phyloP scores from a whole-genome alignment of 352 stramenopile genomes.

The Phytophthora uliginosa region DNA sequence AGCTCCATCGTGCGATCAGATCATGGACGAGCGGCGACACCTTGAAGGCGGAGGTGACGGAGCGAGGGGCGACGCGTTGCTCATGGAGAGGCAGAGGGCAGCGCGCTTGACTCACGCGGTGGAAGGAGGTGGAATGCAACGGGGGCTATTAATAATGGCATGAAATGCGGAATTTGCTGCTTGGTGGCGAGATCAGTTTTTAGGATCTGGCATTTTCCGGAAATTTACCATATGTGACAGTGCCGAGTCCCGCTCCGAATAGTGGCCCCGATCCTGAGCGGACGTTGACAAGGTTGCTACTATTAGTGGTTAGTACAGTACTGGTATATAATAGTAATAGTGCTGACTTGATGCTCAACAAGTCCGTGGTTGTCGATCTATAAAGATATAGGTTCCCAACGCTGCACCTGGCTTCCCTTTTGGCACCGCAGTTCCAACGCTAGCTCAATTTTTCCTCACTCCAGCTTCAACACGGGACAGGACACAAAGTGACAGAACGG shows the following conservation, averaged over 20 bases:
- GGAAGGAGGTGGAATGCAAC: neutral
- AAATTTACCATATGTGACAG: neutral
- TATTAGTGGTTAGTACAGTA: no score
- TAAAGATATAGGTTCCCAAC: no score
- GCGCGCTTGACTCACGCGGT: neutral
- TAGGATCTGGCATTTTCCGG: neutral
- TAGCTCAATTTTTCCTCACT: no score
- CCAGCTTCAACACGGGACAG: no score
- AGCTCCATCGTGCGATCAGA: constrained; percentile 10
- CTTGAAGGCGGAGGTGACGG: constrained; percentile 1
- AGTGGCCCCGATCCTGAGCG: constrained; percentile 25
- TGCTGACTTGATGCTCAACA: no score
- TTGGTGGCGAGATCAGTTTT: neutral
- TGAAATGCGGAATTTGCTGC: neutral
- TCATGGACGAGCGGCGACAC: constrained; percentile 13
- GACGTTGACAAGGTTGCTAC: constrained; percentile 4
- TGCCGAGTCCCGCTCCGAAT: constrained; percentile 4
- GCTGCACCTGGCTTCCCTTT: no score
- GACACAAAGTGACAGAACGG: no score
- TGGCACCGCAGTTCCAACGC: no score
- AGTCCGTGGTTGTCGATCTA: no score
- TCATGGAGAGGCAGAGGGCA: neutral
- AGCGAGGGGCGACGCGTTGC: neutral
- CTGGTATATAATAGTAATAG: no score
- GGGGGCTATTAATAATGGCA: neutral